Evolutionary conservation across 805 yeast species (phyloP), one percentile per base, ranked within the genome.

Genomic region (Cyberlindnera petersonii): DNA sequence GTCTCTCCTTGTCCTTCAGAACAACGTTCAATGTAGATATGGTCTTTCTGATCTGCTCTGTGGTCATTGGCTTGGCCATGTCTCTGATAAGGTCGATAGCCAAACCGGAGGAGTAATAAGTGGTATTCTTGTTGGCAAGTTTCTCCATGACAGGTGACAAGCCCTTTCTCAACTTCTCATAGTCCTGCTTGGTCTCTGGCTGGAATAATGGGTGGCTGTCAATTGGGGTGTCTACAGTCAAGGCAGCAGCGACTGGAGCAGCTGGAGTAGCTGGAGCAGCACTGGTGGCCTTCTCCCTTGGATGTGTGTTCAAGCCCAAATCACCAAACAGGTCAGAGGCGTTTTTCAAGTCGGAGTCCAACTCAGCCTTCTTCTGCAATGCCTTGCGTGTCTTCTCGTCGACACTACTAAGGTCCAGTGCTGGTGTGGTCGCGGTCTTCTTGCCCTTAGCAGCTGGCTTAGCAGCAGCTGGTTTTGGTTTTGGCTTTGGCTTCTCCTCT

Each of bases 261-360:
- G 59, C 61, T n/a, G n/a, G n/a, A n/a, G n/a, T n/a, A n/a, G n/a
- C n/a, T n/a, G n/a, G n/a, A 18, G 63, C 58, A 19, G 60, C 58
- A 27, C 59, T 55, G n/a, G 58, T 64, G 9, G 64, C 66, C 35
- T 52, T 56, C 46, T 64, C 64, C 43, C 68, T 61, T 53, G 69
- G 75, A 46, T 63, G 75, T 18, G 72, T 73, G 39, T 71, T 72
- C 24, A 75, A 77, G 44, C 71, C 71, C 40, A 73, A 60, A 13
- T 86, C 87, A 23, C 88, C 95, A 59, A 91, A 87, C 52, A 91
- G 69, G 53, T 86, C 95, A 8, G 95, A 91, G 22, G 98, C 98
- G 59, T 86, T 86, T 63, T 86, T 86, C 61, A 91, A 70, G 66
- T 91, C 98, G 20, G 95, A 75, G 33, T 77, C 81, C 43, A 86